Percentiles rank a stretch among this genome's conserved stretches.
Evolutionary conservation across 371 early-diverging fungal species (phyloP).

Genomic region (Mortierella sp.): DNA sequence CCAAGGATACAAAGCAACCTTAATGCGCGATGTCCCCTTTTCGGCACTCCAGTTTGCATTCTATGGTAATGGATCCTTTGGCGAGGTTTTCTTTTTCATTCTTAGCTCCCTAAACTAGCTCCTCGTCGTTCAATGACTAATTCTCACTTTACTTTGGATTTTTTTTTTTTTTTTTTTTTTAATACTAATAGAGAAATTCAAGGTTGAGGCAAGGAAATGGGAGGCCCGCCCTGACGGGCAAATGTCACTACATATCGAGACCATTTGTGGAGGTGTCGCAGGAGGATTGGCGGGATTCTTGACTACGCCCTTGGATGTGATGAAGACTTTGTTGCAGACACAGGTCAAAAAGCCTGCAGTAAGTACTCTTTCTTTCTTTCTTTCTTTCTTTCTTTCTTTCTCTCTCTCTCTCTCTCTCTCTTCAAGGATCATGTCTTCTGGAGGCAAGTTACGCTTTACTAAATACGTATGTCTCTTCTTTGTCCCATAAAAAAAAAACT

Average conservation of each 20-base stretch:
- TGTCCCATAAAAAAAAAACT: no score
- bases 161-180: not conserved
- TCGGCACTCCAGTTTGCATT: constrained; percentile 73
- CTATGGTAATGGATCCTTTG: constrained; percentile 56
- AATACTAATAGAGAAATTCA: constrained; percentile 24
- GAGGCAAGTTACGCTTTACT: no score
- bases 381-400: no score
- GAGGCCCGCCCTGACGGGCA: constrained; percentile 7
- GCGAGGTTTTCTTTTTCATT: not conserved
- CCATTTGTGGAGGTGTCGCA: constrained; percentile 65
- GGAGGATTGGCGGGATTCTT: constrained; percentile 69
- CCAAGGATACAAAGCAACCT: constrained; percentile 69
- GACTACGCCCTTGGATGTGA: constrained; percentile 71
- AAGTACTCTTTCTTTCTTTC: not conserved
- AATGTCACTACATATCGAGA: constrained; percentile 58
- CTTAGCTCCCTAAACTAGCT: not conserved
- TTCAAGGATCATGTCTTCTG: no score
- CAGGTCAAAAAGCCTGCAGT: constrained; percentile 52
- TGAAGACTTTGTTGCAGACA: constrained; percentile 72
- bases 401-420: no score
- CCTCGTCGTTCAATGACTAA: not conserved
- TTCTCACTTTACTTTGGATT: not conserved
- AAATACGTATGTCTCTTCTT: no score
- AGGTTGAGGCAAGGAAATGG: constrained; percentile 26
- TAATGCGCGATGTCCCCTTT: constrained; percentile 73